phyloP scores from a whole-genome alignment of 2,329 filamentous ascomycete genomes.

The Exophiala bonariae region DNA sequence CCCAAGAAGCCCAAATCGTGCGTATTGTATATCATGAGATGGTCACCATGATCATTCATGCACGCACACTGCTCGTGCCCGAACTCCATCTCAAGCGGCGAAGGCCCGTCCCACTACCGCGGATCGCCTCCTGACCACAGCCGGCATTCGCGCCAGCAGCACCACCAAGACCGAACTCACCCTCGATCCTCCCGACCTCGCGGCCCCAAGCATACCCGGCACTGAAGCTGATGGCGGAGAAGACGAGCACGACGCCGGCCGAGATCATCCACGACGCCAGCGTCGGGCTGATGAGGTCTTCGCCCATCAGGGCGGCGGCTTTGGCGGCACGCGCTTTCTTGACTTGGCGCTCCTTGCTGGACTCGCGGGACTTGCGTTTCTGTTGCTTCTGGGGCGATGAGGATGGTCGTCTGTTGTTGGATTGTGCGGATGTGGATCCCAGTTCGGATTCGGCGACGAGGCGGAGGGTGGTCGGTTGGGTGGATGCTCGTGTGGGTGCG shows the following conservation, averaged over 20 bases:
- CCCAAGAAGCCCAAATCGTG: too few relatives aligned
- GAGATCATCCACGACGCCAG: slow-evolving; percentile 67
- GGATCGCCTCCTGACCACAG: slow-evolving; percentile 47
- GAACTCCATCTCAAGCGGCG: slow-evolving; percentile 20
- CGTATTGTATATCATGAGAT: too few relatives aligned
- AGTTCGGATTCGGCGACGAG: slow-evolving; percentile 62
- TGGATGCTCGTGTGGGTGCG: slow-evolving; percentile 12
- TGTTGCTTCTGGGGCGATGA: slow-evolving; percentile 26
- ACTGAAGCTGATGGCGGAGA: slow-evolving; percentile 65
- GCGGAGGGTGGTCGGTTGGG: slow-evolving; percentile 43
- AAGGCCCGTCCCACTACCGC: slow-evolving; percentile 19
- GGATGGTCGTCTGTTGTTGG: slow-evolving; percentile 19
- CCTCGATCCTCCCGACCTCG: slow-evolving; percentile 58
- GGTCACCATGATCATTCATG: slow-evolving; percentile 5
- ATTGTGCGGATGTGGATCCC: slow-evolving; percentile 23
- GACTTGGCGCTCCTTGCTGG: slow-evolving; percentile 40
- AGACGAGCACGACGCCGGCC: slow-evolving; percentile 63
- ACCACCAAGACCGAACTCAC: slow-evolving; percentile 30
- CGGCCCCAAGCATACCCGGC: slow-evolving; percentile 64
- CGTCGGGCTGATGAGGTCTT: slow-evolving; percentile 53
- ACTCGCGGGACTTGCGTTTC: slow-evolving; percentile 31
- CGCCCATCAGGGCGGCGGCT: slow-evolving; percentile 34
- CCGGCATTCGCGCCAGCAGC: slow-evolving; percentile 13
- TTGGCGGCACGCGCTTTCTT: slow-evolving; percentile 32
- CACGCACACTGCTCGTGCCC: slow-evolving; percentile 18